A percentile compares a stretch with the other conserved stretches of the same genome.
Evolutionary conservation across 1,284 basidiomycete genomes (phyloP).

Genomic region (Pisolithus thermaeus): DNA sequence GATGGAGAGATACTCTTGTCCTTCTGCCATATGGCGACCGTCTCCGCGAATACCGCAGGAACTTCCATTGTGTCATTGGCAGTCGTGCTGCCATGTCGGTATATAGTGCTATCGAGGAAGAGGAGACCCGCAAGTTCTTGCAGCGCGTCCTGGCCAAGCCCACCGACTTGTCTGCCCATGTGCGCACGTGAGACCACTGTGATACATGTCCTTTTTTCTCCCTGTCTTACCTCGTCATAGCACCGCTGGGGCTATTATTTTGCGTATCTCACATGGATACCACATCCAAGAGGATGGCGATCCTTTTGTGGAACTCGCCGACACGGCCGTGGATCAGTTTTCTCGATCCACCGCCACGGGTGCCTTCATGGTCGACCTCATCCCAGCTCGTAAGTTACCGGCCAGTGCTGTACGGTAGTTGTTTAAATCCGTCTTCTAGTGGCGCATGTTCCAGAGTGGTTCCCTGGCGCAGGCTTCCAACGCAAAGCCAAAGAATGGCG

Average conservation of each 20-base stretch:
- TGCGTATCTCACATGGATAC: constrained; percentile 60
- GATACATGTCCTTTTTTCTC: neutral
- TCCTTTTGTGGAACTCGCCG: constrained; percentile 53
- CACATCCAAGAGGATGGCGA: constrained; percentile 50
- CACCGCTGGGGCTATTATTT: constrained; percentile 52
- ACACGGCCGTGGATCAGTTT: constrained; percentile 53
- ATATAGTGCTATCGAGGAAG: constrained; percentile 45
- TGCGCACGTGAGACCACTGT: constrained; percentile 45
- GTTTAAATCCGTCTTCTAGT: constrained; percentile 33
- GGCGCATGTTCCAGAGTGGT: constrained; percentile 54
- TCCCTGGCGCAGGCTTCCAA: constrained; percentile 60
- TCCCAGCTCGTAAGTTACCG: constrained; percentile 43
- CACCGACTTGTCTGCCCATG: constrained; percentile 44
- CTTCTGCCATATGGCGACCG: constrained; percentile 57
- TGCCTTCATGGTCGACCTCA: constrained; percentile 53
- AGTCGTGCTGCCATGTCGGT: constrained; percentile 42
- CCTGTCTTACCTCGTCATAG: constrained; percentile 23
- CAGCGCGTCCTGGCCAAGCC: constrained; percentile 50
- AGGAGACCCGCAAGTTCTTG: constrained; percentile 52
- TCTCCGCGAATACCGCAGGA: constrained; percentile 55
- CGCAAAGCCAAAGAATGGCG: constrained; percentile 46
- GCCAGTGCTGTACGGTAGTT: constrained; percentile 3
- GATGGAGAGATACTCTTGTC: constrained; percentile 60
- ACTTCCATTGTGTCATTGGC: constrained; percentile 55
- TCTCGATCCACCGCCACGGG: constrained; percentile 52